Conservation (phyloP, 306 rosid genomes). For the Mucuna pruriens region DNA sequence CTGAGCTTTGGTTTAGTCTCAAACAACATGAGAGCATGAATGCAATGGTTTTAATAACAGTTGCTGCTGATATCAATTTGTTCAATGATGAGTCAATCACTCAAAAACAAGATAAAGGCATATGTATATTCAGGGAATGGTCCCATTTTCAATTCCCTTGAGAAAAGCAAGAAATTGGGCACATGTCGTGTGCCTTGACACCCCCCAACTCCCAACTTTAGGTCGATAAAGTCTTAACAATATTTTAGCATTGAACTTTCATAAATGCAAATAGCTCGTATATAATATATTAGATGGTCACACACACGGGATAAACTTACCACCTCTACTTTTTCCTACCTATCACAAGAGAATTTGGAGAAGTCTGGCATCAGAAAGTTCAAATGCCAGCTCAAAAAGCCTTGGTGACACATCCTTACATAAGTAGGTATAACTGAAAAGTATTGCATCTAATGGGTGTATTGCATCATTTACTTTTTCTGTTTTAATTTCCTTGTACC, state of each 20-base stretch:
- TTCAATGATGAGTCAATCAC: background rate
- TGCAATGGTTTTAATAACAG: background rate
- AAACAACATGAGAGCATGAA: background rate
- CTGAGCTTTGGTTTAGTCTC: background rate
- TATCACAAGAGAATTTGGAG: conserved; percentile 14
- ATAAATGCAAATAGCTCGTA: background rate
- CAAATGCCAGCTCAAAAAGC: conserved; percentile 59
- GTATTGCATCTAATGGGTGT: background rate
- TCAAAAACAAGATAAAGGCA: conserved; percentile 14
- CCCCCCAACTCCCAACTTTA: background rate
- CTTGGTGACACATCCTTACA: conserved; percentile 45
- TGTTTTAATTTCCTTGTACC: background rate
- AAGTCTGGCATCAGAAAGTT: conserved; percentile 53
- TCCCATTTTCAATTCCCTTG: background rate
- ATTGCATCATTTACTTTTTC: background rate
- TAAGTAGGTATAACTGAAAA: background rate
- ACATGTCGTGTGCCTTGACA: background rate
- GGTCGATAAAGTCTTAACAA: background rate
- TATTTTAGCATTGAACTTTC: background rate
- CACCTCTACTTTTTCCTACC: conserved; percentile 17
- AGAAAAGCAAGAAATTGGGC: background rate
- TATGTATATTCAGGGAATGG: conserved; percentile 17
- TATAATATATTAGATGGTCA: background rate
- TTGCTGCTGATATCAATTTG: background rate
- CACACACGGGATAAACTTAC: background rate